Evolutionary conservation across 257 asterid species (phyloP).

Genomic region (Gentiana dahurica): DNA sequence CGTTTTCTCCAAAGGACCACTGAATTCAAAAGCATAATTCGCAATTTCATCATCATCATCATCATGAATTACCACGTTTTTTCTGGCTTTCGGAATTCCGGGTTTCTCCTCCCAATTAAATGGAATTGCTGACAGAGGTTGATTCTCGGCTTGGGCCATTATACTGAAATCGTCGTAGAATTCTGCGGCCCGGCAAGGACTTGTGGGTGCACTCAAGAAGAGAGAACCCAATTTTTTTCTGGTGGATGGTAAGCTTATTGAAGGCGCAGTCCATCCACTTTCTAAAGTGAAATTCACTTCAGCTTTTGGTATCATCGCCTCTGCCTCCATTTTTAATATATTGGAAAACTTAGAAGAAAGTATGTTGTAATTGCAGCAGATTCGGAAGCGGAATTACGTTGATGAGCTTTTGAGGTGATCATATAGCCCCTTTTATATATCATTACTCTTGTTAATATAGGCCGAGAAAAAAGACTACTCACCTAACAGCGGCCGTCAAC

Average conservation of each 20-base stretch:
- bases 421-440: too few species aligned
- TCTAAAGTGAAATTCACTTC: constrained; percentile 24
- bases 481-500: too few species aligned
- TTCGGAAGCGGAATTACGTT: too few species aligned
- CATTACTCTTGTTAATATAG: too few species aligned
- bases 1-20: constrained; percentile 38
- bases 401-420: too few species aligned
- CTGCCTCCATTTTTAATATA: constrained; percentile 21
- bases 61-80: constrained; percentile 20
- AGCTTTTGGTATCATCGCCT: constrained; percentile 25
- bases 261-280: constrained; percentile 53
- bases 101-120: constrained; percentile 70
- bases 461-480: too few species aligned
- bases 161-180: constrained; percentile 17
- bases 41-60: constrained; percentile 12
- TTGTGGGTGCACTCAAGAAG: constrained; percentile 59
- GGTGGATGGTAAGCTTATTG: constrained; percentile 50
- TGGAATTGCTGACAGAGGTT: constrained; percentile 32
- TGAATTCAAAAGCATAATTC: constrained; percentile 72
- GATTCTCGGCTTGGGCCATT: constrained; percentile 2
- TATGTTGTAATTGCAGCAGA: too few species aligned
- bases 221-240: constrained; percentile 30
- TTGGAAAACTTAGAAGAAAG: too few species aligned
- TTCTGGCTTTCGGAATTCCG: constrained; percentile 36
- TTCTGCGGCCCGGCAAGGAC: constrained; percentile 34